A percentile compares a stretch with the other conserved stretches of the same genome.
Conservation (phyloP, 2,329 filamentous ascomycete genomes). For the Diplocarpon mali region DNA sequence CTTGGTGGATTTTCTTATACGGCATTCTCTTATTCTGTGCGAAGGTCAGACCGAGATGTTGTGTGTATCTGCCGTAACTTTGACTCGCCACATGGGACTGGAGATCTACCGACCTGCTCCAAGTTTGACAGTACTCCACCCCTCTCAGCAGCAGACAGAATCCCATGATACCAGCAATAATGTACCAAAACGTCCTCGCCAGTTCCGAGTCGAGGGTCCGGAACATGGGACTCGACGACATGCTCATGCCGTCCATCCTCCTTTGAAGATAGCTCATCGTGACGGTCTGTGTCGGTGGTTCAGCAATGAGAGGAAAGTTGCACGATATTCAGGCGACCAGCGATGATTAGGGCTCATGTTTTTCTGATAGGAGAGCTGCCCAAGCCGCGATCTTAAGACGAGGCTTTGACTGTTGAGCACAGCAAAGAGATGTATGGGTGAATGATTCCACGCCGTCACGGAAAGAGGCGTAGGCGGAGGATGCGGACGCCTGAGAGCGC, state of each 20-base stretch:
- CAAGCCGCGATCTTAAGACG: neutral
- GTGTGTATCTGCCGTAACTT: neutral
- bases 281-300: neutral
- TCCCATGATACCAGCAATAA: constrained; percentile 35
- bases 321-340: neutral
- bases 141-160: constrained; percentile 13
- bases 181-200: constrained; percentile 48
- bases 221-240: constrained; percentile 30
- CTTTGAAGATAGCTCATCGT: constrained; percentile 5
- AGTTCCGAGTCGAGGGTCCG: constrained; percentile 37
- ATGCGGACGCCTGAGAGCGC: too few relatives aligned
- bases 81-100: neutral
- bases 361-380: neutral
- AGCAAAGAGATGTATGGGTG: neutral
- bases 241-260: constrained; percentile 16
- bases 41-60: neutral
- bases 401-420: neutral
- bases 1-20: constrained; percentile 28
- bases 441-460: neutral
- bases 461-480: neutral
- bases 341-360: constrained; percentile 1
- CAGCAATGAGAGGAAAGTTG: neutral
- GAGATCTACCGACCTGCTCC: constrained; percentile 14
- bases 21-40: constrained; percentile 36
- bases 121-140: constrained; percentile 16